A percentile compares a stretch with the other conserved stretches of the same genome.
Conservation (phyloP, 2,329 filamentous ascomycete species). For the Aspergillus nomiae region DNA sequence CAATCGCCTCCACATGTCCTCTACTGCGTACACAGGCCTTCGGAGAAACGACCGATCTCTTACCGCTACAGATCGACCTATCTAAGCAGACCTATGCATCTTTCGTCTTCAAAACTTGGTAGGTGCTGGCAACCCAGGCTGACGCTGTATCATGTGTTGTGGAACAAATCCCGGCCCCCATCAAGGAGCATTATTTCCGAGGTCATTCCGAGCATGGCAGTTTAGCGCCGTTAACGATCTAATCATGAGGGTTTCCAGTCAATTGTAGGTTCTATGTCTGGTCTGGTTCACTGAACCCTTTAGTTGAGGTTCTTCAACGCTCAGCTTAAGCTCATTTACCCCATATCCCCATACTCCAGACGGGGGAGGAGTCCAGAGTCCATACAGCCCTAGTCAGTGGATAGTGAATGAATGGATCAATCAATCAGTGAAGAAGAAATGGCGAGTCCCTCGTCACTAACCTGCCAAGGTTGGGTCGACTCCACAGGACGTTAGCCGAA, state of each 20-base stretch:
- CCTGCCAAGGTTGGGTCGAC: background rate
- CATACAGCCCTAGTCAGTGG: slow-evolving; percentile 1
- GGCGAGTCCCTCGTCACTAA: background rate
- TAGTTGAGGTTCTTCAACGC: background rate
- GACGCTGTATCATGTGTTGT: background rate
- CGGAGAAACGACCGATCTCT: background rate
- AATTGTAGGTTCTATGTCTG: background rate
- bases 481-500: background rate
- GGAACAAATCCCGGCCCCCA: background rate
- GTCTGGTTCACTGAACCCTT: background rate
- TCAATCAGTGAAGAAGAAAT: background rate
- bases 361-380: background rate
- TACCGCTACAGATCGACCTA: background rate
- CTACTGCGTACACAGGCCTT: too few relatives aligned
- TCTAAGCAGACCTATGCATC: background rate
- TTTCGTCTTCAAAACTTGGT: background rate
- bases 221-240: background rate
- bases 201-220: background rate
- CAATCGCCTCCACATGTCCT: background rate
- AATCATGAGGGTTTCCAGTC: background rate
- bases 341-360: background rate
- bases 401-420: background rate
- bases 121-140: background rate
- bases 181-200: background rate
- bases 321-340: slow-evolving; percentile 1